These are phyloP conservation scores for Ensete glaucum DNA, from an alignment of 176 grass and related monocot genomes.

Conservation along the genomic window DNA sequence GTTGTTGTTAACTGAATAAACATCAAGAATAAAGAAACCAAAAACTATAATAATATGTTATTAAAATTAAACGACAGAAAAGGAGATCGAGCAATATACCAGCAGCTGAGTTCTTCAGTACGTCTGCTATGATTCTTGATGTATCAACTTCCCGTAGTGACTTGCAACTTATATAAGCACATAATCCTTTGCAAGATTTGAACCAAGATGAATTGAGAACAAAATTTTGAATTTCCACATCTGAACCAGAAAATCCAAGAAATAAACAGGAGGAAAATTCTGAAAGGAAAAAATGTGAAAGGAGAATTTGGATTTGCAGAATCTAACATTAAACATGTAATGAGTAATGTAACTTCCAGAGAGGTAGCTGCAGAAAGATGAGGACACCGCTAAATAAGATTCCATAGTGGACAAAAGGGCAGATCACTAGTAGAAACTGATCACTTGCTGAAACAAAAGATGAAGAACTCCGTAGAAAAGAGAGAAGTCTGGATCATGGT, in stretches of 20 bases:
- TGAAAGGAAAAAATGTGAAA: not conserved
- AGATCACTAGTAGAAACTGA: not conserved
- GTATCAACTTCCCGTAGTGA: slow-evolving; percentile 80
- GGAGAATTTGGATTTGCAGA: not conserved
- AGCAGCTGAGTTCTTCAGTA: slow-evolving; percentile 30
- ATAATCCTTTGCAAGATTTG: slow-evolving; percentile 43
- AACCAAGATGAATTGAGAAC: slow-evolving; percentile 85
- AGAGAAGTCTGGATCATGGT: no score
- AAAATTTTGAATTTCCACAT: slow-evolving; percentile 57
- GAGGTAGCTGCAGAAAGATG: not conserved
- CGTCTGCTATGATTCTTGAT: slow-evolving; percentile 50
- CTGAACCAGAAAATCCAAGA: slow-evolving; percentile 18
- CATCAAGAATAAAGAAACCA: not conserved
- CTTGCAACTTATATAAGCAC: slow-evolving; percentile 80
- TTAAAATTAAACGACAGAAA: no score
- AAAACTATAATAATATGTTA: not conserved
- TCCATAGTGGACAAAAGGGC: not conserved
- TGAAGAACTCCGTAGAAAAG: no score
- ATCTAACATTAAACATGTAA: not conserved
- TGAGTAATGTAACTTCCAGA: not conserved
- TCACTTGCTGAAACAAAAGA: no score
- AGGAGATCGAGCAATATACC: slow-evolving; percentile 25
- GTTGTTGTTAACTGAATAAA: not conserved
- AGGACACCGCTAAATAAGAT: not conserved
- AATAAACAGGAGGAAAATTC: not conserved